phyloP scores from a whole-genome alignment of 768 basidiomycete species.

The Exidia glandulosa region DNA sequence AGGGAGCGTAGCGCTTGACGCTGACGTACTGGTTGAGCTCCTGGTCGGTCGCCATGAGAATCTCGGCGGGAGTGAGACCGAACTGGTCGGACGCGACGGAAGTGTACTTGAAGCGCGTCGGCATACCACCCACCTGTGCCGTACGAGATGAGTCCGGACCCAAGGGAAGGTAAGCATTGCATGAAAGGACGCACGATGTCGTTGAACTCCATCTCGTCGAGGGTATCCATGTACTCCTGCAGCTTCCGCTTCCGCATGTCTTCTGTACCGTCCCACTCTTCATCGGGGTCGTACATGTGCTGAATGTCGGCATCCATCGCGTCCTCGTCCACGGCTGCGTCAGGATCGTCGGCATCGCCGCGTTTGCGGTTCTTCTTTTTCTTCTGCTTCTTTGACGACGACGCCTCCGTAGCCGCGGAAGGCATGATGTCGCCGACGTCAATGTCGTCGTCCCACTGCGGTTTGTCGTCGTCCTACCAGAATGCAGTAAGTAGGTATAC shows the following conservation, averaged over 20 bases:
- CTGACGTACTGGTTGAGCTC: slow-evolving; percentile 89
- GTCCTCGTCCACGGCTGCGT: slow-evolving; percentile 35
- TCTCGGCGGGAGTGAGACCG: slow-evolving; percentile 71
- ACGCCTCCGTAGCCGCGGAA: slow-evolving; percentile 12
- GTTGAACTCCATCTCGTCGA: slow-evolving; percentile 89
- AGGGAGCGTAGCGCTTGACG: slow-evolving; percentile 86
- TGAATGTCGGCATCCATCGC: slow-evolving; percentile 47
- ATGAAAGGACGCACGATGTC: slow-evolving; percentile 76
- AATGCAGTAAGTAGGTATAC: not conserved
- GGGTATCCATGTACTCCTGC: slow-evolving; percentile 83
- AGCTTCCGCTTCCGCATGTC: slow-evolving; percentile 77
- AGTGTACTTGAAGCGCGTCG: slow-evolving; percentile 91
- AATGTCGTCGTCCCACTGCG: slow-evolving; percentile 86
- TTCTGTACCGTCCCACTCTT: slow-evolving; percentile 76
- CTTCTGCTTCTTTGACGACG: slow-evolving; percentile 40
- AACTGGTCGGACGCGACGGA: slow-evolving; percentile 50
- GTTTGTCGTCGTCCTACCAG: slow-evolving; percentile 50
- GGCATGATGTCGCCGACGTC: slow-evolving; percentile 57
- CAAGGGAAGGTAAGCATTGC: not conserved
- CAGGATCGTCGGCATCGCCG: no score
- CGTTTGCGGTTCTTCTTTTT: slow-evolving; percentile 37
- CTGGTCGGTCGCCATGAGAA: slow-evolving; percentile 81
- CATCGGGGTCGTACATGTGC: slow-evolving; percentile 45
- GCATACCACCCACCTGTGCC: slow-evolving; percentile 69
- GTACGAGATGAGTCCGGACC: slow-evolving; percentile 1